Evolutionary conservation across 2,329 filamentous ascomycete genomes (phyloP).

Genomic region (Rutstroemia sp.): DNA sequence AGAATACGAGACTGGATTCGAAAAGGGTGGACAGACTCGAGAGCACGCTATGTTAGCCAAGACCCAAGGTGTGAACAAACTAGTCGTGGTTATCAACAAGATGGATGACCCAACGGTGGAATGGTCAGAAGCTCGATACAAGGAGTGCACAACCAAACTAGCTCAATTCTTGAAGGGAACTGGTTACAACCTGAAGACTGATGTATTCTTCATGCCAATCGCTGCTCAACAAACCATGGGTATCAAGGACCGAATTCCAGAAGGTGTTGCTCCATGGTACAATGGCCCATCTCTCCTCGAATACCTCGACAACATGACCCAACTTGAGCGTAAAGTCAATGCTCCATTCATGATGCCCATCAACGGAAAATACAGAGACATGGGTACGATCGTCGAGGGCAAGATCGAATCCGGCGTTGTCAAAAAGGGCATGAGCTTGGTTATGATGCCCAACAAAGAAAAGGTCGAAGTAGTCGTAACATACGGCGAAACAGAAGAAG

Average conservation of each 20-base stretch:
- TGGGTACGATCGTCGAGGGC: constrained; percentile 96
- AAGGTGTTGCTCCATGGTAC: constrained; percentile 74
- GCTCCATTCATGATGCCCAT: constrained; percentile 99
- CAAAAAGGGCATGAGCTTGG: constrained; percentile 77
- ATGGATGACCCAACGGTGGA: constrained; percentile 97
- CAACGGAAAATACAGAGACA: constrained; percentile 90
- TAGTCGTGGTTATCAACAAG: constrained; percentile 94
- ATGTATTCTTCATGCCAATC: constrained; percentile 93
- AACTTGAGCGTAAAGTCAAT: constrained; percentile 90
- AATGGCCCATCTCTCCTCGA: constrained; percentile 86
- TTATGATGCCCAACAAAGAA: constrained; percentile 95
- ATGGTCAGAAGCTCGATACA: constrained; percentile 89
- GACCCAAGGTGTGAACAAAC: constrained; percentile 96
- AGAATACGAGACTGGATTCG: constrained; percentile 98
- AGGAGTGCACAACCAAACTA: constrained; percentile 89
- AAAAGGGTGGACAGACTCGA: constrained; percentile 90
- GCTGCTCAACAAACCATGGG: constrained; percentile 80
- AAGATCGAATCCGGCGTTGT: constrained; percentile 93
- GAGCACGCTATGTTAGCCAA: constrained; percentile 98
- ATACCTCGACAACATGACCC: constrained; percentile 88
- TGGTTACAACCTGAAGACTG: constrained; percentile 89
- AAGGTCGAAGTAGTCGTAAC: constrained; percentile 73
- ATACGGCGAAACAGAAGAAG: constrained; percentile 95
- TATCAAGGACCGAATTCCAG: constrained; percentile 82
- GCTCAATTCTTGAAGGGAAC: constrained; percentile 81